Base-by-base conservation (phyloP, 1,284 basidiomycete genomes). In the Mycena citricolor region DNA sequence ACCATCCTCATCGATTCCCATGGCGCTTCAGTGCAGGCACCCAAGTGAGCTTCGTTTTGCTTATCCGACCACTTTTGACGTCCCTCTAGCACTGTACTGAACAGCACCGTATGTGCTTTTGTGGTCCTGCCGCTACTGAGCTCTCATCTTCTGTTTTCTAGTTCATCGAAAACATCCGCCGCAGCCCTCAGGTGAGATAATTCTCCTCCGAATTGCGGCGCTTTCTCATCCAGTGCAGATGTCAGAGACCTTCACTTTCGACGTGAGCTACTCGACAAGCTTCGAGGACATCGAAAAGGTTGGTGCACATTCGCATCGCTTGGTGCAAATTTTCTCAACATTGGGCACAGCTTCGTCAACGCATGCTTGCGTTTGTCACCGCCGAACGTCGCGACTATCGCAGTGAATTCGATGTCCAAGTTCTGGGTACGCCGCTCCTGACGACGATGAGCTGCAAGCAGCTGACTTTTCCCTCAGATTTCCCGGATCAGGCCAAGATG, bases 351-450 rank as follows among this genome's bases (percentile, higher is more conserved):
- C 73, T 97, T 8, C 82, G 92, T 10, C 73, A 75, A 16, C 79
- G 78, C 58, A 95, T 97, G 93, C 69, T 94, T 16, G 71, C 70
- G 24, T 97, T 94, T 65, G 70, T 93, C 54, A 76, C 81, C 55
- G 59, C 66, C 4, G 81, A 90, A 55, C 67, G 78, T 42, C 73
- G 90, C 30, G 89, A 93, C 58, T 93, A 77, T 64, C 72, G 80
- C 31, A 80, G 85, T 1, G 66, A 71, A 5, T 92, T 91, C 59
- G 89, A 92, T 61, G 74, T 87, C 30, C 61, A 68, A 24, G 78
- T 87, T 28, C 66, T 79, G 47, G 82, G 81, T 82, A n/a, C 12
- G 39, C 30, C 30, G 5, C 20, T 19, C 14, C 28, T 23, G 40
- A 16, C 40, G 31, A 14, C 21, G 25, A 20, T 33, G 22, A n/a